Conservation (phyloP, 176 grass and related monocot genomes). For the Leersia perrieri region DNA sequence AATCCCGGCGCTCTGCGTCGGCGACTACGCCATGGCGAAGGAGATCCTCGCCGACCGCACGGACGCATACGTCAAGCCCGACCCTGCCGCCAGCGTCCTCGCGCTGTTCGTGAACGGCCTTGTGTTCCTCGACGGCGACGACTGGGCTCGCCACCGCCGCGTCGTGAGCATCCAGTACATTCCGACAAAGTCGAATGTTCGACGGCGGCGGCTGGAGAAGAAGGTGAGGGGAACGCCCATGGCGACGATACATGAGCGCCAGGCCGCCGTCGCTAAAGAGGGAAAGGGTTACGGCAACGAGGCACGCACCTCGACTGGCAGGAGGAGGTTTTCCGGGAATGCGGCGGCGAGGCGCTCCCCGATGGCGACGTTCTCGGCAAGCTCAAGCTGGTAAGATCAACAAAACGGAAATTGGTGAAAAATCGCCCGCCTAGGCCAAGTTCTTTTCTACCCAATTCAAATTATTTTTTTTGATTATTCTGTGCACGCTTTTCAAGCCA, state of each 20-base stretch:
- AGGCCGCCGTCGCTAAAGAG: conserved; percentile 40
- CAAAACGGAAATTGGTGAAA: too few species aligned
- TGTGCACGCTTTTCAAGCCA: too few species aligned
- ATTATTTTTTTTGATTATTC: too few species aligned
- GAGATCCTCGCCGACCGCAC: conserved; percentile 46
- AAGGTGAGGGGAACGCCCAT: conserved; percentile 37
- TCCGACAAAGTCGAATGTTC: conserved; percentile 44
- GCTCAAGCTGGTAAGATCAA: conserved; percentile 56
- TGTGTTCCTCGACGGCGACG: conserved; percentile 27
- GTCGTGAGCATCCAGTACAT: conserved; percentile 35
- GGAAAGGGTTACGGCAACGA: too few species aligned
- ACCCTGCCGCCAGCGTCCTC: conserved; percentile 4
- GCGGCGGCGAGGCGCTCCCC: conserved; percentile 13
- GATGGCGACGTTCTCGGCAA: conserved; percentile 38
- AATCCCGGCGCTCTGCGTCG: conserved; percentile 38
- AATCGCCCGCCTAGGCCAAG: too few species aligned
- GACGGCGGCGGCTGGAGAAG: conserved; percentile 37
- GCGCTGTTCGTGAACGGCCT: conserved; percentile 57
- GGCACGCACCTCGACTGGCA: too few species aligned
- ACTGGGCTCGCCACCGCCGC: conserved; percentile 63
- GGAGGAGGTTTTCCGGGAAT: conserved; percentile 54
- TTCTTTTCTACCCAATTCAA: too few species aligned
- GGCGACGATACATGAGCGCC: conserved; percentile 33
- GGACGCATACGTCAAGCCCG: conserved; percentile 25
- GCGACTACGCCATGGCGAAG: conserved; percentile 42